These are phyloP conservation scores for Trichoderma endophyticum DNA, from an alignment of 2,329 filamentous ascomycete species.

Conservation along the genomic window DNA sequence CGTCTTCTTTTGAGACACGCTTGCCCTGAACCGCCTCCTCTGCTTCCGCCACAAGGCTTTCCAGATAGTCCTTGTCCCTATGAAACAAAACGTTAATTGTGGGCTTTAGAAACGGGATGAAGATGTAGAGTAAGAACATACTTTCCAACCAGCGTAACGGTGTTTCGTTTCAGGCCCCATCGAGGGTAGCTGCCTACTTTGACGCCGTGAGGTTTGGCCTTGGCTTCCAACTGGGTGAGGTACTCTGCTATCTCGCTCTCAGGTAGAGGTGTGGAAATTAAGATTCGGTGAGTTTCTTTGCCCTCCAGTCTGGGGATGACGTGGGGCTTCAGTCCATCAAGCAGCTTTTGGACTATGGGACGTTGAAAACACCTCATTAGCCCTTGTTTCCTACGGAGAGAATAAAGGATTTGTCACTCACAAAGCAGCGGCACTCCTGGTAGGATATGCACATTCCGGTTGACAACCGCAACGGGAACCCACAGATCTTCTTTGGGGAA, in stretches of 20 bases:
- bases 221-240: conserved; percentile 72
- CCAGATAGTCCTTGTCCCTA: conserved; percentile 71
- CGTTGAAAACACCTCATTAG: not conserved
- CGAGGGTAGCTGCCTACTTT: conserved; percentile 95
- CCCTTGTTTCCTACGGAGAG: not conserved
- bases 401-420: conserved; percentile 33
- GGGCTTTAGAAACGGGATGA: not conserved
- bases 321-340: conserved; percentile 71
- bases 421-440: conserved; percentile 85
- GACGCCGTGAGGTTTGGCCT: conserved; percentile 71
- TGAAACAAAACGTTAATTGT: not conserved
- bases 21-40: conserved; percentile 71
- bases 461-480: conserved; percentile 87
- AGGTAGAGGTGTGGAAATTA: conserved; percentile 82
- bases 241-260: conserved; percentile 85
- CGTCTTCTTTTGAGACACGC: conserved; percentile 67
- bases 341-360: conserved; percentile 63
- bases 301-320: conserved; percentile 73
- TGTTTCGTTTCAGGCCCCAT: conserved; percentile 85
- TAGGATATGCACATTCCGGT: conserved; percentile 89
- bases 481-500: conserved; percentile 80
- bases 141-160: conserved; percentile 78
- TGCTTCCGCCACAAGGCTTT: conserved; percentile 75
- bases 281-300: conserved; percentile 71
- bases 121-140: conserved; percentile 28